phyloP scores from a whole-genome alignment of 371 early-diverging fungal genomes.

The Gilbertella persicaria region DNA sequence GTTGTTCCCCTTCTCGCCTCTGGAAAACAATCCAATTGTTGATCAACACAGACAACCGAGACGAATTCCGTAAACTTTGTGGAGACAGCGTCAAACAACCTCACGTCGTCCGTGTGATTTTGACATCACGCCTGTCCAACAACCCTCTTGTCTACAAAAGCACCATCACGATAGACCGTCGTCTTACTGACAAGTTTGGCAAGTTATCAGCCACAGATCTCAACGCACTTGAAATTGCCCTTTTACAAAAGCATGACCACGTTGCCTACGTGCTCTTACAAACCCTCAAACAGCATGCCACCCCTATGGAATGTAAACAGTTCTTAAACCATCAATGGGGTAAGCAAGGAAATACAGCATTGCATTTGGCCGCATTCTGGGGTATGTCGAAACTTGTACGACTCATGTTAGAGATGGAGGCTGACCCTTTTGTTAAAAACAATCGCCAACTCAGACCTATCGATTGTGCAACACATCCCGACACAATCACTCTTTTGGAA shows the following conservation, averaged over 20 bases:
- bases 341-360: constrained; percentile 30
- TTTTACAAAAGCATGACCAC: constrained; percentile 21
- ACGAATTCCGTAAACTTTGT: constrained; percentile 28
- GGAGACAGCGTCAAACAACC: constrained; percentile 10
- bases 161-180: constrained; percentile 19
- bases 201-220: constrained; percentile 25
- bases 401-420: constrained; percentile 40
- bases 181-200: constrained; percentile 20
- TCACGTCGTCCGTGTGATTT: constrained; percentile 30
- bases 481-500: constrained; percentile 22
- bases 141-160: constrained; percentile 29
- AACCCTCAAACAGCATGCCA: constrained; percentile 19
- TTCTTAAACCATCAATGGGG: constrained; percentile 41
- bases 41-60: constrained; percentile 28
- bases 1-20: constrained; percentile 27
- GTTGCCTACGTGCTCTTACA: constrained; percentile 17
- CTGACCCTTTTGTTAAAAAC: constrained; percentile 33
- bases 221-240: constrained; percentile 28
- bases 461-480: constrained; percentile 34
- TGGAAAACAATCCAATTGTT: constrained; percentile 35
- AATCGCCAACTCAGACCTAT: constrained; percentile 33
- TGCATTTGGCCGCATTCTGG: constrained; percentile 45
- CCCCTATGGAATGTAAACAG: constrained; percentile 16
- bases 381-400: constrained; percentile 43
- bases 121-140: constrained; percentile 32